Evolutionary conservation across 805 yeast genomes (phyloP), one percentile per base, ranked within the genome.

Genomic region (Tetrapisispora pingtungensis): DNA sequence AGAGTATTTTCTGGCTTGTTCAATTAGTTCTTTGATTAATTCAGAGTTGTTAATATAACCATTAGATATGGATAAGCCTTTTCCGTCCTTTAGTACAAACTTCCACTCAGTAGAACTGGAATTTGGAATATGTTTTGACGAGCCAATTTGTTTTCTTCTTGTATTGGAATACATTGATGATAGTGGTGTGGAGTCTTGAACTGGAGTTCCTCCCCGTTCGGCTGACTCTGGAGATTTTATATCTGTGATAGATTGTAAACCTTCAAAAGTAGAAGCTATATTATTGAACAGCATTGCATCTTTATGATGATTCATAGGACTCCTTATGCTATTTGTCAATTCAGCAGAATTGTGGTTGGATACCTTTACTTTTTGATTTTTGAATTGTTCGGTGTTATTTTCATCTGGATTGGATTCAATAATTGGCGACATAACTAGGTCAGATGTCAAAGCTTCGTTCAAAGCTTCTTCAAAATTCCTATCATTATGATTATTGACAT

Each of bases 1-100:
- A 17, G 74, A 71, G 51, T 75, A 71, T 40, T 65, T 64, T 48
- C 73, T 77, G 0, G 89, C 89, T 42, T 79, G 71, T 31, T 75
- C 74, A 7, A 84, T 70, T 10, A 84, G 61, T 48, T 71, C 67
- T 44, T 75, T 77, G 0, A 78, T 87, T 15, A 74, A 56, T 31
- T 74, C 79, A 45, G 76, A 73, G 18, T 71, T 67, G 34, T 67
- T 61, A 3, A 83, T 80, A 1, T 62, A 53, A 1, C 87, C 88
- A 26, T 68, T 62, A 0, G 74, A 63, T 1, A 75, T 45, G 8
- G 75, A 70, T 24, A 72, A 60, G 10, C 73, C 75, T 1, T 64
- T 58, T 3, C 72, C 71, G 43, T 72, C 74, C 34, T 70, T 62
- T 27, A 80, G 51, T 0, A 78, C 66, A 55, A 74, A 82, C 49